A percentile compares a stretch with the other conserved stretches of the same genome.
Conservation (phyloP, 768 basidiomycete genomes). For the Naganishia vaughanmartiniae region DNA sequence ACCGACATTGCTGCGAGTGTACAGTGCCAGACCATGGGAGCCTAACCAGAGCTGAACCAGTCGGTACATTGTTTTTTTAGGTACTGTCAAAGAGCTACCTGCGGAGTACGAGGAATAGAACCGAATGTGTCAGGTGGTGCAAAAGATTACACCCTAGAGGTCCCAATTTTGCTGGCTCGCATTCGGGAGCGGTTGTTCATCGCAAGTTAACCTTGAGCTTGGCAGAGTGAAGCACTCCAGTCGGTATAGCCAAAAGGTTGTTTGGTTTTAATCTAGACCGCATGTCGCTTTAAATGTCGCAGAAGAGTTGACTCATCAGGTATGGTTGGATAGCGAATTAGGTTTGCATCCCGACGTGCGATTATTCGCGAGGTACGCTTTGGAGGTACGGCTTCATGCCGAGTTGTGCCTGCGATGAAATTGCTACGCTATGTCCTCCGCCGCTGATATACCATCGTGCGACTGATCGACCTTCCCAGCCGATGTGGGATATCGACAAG, state of each 20-base stretch:
- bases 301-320: background rate
- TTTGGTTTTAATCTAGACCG: background rate
- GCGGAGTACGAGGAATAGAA: slow-evolving; percentile 1
- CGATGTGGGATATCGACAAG: too few species aligned
- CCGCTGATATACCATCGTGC: too few species aligned
- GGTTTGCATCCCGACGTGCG: background rate
- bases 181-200: background rate
- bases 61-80: background rate
- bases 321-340: background rate
- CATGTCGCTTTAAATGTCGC: background rate
- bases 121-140: background rate
- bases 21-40: background rate
- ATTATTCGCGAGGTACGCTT: background rate
- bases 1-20: too few species aligned
- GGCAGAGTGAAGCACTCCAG: background rate
- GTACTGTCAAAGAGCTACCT: background rate
- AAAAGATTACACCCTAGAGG: background rate
- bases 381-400: too few species aligned
- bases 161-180: background rate
- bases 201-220: background rate
- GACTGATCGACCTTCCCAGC: too few species aligned
- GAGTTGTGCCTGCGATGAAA: too few species aligned
- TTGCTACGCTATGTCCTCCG: too few species aligned
- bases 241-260: background rate
- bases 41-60: too few species aligned